A percentile compares a stretch with the other conserved stretches of the same genome.
phyloP scores from a whole-genome alignment of 495 filamentous ascomycete genomes.

The Penicillium turbatum region DNA sequence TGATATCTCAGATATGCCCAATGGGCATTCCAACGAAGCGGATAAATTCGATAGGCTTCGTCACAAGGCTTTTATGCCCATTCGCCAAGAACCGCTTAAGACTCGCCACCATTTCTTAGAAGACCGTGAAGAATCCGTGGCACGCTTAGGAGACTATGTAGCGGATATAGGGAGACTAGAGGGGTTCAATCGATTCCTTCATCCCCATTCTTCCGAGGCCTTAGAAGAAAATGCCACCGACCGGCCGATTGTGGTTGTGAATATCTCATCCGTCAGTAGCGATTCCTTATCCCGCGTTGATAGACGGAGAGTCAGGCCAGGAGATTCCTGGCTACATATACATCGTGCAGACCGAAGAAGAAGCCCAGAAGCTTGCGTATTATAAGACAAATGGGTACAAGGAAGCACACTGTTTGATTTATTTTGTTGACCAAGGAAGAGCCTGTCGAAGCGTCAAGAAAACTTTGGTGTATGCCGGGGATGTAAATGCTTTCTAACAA shows the following conservation, averaged over 20 bases:
- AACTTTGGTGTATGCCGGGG: constrained; percentile 17
- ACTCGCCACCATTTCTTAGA: not conserved
- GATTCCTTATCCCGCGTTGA: constrained; percentile 13
- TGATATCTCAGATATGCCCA: not conserved
- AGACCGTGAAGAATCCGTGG: not conserved
- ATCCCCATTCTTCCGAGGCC: not conserved
- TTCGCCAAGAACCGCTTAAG: not conserved
- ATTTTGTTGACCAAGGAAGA: constrained; percentile 7
- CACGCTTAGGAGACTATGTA: not conserved
- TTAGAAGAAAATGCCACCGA: not conserved
- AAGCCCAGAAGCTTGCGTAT: constrained; percentile 13
- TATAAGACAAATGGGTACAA: constrained; percentile 23
- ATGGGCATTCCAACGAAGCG: not conserved
- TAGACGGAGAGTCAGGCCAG: constrained; percentile 16
- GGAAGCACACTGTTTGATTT: constrained; percentile 11
- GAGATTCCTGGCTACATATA: constrained; percentile 17
- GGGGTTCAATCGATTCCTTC: not conserved
- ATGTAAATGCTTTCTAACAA: constrained; percentile 16
- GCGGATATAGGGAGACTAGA: not conserved
- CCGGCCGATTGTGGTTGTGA: not conserved
- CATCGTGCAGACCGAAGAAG: constrained; percentile 15
- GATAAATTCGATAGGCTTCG: not conserved
- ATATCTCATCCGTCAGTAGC: not conserved
- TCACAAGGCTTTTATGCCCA: not conserved
- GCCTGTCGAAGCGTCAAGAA: constrained; percentile 4